Evolutionary conservation across 805 yeast genomes (phyloP).

Genomic region (Zygoascus ofunaensis): DNA sequence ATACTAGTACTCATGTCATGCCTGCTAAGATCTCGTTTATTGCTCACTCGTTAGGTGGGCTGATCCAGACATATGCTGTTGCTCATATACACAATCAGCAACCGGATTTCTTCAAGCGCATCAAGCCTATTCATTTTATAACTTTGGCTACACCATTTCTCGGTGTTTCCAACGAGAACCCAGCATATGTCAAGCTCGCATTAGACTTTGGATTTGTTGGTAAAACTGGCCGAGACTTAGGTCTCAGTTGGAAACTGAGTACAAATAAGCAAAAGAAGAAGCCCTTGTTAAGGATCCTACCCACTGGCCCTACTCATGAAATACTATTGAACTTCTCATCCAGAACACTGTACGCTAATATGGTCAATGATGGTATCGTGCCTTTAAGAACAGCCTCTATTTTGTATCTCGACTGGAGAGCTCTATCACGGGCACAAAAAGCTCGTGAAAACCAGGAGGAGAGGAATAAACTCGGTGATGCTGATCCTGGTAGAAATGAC

Average conservation of each 20-base stretch:
- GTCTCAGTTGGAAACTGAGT: conserved; percentile 40
- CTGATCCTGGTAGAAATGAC: conserved; percentile 2
- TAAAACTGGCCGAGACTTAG: conserved; percentile 82
- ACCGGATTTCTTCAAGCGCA: conserved; percentile 56
- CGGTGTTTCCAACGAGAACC: conserved; percentile 84
- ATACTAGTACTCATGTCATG: conserved; percentile 11
- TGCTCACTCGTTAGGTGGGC: conserved; percentile 92
- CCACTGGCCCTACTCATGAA: conserved; percentile 62
- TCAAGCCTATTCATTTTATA: conserved; percentile 70
- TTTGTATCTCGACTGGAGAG: conserved; percentile 77
- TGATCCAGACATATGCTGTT: conserved; percentile 82
- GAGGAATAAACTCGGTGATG: conserved; percentile 10
- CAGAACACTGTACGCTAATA: conserved; percentile 83
- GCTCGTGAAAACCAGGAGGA: conserved; percentile 17
- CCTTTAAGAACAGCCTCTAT: conserved; percentile 87
- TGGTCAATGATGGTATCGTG: conserved; percentile 88
- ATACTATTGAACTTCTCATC: conserved; percentile 54
- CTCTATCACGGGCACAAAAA: conserved; percentile 44
- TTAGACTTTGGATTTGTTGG: conserved; percentile 88
- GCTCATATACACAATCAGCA: conserved; percentile 57
- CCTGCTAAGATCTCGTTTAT: conserved; percentile 65
- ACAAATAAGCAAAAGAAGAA: conserved; percentile 24
- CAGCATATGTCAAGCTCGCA: conserved; percentile 73
- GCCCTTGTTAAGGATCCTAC: conserved; percentile 68
- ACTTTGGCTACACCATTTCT: conserved; percentile 81